These are phyloP conservation scores for Dacryopinax primogenitus DNA, from an alignment of 768 basidiomycete genomes.

Conservation along the genomic window DNA sequence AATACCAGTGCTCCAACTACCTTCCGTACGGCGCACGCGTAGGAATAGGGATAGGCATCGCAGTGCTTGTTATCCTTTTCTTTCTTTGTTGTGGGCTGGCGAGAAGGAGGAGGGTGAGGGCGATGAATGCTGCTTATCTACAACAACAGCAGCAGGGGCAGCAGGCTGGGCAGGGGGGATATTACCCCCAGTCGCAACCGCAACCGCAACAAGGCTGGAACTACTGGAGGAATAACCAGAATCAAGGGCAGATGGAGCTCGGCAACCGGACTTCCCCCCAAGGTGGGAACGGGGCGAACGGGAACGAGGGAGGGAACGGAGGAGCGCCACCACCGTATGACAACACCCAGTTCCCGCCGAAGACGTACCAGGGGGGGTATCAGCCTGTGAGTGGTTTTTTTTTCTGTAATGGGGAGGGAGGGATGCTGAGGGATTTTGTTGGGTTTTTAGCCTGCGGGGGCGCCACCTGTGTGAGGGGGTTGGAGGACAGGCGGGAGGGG, in stretches of 20 bases:
- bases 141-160: background rate
- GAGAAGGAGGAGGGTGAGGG: background rate
- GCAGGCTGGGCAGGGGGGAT: background rate
- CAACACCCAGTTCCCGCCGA: background rate
- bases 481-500: no score
- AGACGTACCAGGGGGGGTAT: conserved; percentile 8
- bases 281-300: background rate
- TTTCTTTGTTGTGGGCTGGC: background rate
- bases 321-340: background rate
- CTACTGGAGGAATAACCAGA: background rate
- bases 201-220: background rate
- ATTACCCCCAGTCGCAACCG: background rate
- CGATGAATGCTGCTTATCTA: background rate
- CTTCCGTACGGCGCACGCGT: background rate
- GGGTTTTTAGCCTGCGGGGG: background rate
- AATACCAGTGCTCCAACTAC: background rate
- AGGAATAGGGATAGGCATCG: background rate
- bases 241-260: background rate
- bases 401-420: background rate
- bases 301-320: background rate
- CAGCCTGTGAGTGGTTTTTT: background rate
- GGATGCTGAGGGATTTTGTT: background rate
- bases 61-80: background rate
- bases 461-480: no score
- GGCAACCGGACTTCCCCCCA: background rate